A percentile compares a stretch with the other conserved stretches of the same genome.
phyloP scores from a whole-genome alignment of 352 stramenopile genomes.

The Achlya hypogyna region DNA sequence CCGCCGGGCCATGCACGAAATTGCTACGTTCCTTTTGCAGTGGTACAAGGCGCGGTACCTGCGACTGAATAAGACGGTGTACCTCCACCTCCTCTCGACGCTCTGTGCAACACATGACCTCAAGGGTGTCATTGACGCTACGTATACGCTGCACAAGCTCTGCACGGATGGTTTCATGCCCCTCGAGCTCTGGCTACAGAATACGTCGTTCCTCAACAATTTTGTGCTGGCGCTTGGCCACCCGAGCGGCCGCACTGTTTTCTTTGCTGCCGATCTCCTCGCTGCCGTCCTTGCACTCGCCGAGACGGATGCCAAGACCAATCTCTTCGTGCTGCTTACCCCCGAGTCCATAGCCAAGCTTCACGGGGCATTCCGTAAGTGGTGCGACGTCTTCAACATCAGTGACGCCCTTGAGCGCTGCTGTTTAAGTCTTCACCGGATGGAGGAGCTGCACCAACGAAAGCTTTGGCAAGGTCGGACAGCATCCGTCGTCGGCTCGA shows the following conservation, averaged over 20 bases:
- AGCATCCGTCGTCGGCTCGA: not conserved
- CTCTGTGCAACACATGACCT: not conserved
- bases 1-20: not conserved
- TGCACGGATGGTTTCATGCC: not conserved
- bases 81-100: conserved; percentile 4
- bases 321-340: conserved; percentile 10
- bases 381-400: not conserved
- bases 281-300: not conserved
- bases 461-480: not conserved
- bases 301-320: not conserved
- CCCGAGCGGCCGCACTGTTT: not conserved
- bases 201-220: conserved; percentile 5
- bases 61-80: conserved; percentile 8
- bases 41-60: conserved; percentile 14
- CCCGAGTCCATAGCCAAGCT: conserved; percentile 6
- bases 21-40: not conserved
- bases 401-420: not conserved
- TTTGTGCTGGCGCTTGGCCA: conserved; percentile 3
- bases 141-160: conserved; percentile 12
- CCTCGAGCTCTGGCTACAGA: conserved; percentile 4
- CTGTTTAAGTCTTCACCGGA: not conserved
- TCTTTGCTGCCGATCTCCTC: not conserved
- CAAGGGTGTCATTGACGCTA: conserved; percentile 9
- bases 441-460: not conserved
- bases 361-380: not conserved